Base-by-base conservation (phyloP, 1,139 yeast species). In the Yarrowia galli region DNA sequence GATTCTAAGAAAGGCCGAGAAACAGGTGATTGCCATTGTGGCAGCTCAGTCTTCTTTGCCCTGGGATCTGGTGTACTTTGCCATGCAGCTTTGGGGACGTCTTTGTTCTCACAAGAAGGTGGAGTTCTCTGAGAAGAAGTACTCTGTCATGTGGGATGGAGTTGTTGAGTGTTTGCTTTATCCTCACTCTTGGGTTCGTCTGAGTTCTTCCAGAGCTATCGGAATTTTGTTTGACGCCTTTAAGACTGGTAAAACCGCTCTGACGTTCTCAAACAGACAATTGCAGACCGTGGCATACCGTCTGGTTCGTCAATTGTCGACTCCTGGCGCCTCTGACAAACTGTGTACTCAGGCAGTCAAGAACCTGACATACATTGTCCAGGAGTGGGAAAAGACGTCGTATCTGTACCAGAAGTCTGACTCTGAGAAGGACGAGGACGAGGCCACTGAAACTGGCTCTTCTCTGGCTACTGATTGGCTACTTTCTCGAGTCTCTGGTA, bases 171-270 rank as follows among this genome's bases (percentile, higher is more conserved):
- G 87, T 32, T 80, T 92, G 70, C 80, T 93, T 67, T 95, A 86
- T 76, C 98, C 98, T 1, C 98, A 93, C 76, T 84, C 96, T 0
- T 93, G 98, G 98, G 89, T 93, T 15, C 86, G 98, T 74, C 81
- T 90, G 68, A 81, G 85, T 6, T 80, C 96, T 0, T 80, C 89
- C n/a, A 82, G 93, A 67, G 80, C 92, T 61, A 77, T 88, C 49
- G 87, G 88, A 0, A 75, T 79, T 3, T 75, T 89, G 61, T 79
- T 90, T 65, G 74, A 82, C 3, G 58, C 69, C 71, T 46, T 82
- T 68, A 70, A 80, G 49, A 81, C 79, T 20, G 75, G 68, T 7
- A 66, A 63, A 3, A 56, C 68, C 4, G 54, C 51, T 1, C 68
- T 69, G 20, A 68, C 67, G 23, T 67, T 72, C 25, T 65, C 69